A percentile compares a stretch with the other conserved stretches of the same genome.
phyloP scores from a whole-genome alignment of 2,329 filamentous ascomycete genomes.

The Chaetomium sp. region DNA sequence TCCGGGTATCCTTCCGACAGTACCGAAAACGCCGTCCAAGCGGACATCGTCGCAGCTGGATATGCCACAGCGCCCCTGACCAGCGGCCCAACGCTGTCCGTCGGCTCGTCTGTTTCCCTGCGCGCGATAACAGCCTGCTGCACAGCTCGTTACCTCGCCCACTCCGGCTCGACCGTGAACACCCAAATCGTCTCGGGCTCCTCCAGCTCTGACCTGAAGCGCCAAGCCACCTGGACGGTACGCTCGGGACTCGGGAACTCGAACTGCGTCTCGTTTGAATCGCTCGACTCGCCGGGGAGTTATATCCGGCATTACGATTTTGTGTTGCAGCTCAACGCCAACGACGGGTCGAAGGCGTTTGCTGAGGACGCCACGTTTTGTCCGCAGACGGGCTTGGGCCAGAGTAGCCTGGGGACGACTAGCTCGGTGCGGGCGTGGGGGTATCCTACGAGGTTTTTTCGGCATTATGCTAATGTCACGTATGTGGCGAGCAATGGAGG shows the following conservation, averaged over 20 bases:
- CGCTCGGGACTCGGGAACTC: constrained; percentile 49
- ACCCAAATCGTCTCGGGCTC: constrained; percentile 47
- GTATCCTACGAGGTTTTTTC: constrained; percentile 53
- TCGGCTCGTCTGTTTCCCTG: constrained; percentile 26
- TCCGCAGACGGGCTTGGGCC: constrained; percentile 39
- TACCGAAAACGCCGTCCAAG: constrained; percentile 52
- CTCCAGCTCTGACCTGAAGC: constrained; percentile 43
- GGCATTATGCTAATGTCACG: constrained; percentile 39
- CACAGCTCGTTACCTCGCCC: constrained; percentile 48
- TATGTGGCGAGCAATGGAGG: constrained; percentile 51
- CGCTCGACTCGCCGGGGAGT: constrained; percentile 49
- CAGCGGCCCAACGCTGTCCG: constrained; percentile 18
- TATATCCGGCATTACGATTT: constrained; percentile 53
- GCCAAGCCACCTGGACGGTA: constrained; percentile 48
- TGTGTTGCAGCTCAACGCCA: constrained; percentile 40
- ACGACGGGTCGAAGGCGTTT: constrained; percentile 51
- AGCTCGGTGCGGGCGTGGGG: constrained; percentile 50
- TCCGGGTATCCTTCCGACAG: constrained; percentile 53
- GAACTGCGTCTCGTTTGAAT: constrained; percentile 56
- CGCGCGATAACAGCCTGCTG: constrained; percentile 49
- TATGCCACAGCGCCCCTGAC: constrained; percentile 45
- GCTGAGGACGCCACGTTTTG: constrained; percentile 59
- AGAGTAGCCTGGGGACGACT: constrained; percentile 38
- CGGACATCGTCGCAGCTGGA: constrained; percentile 52
- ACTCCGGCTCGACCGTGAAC: constrained; percentile 45